Conservation (phyloP, 192 early-diverging fungal genomes). For the Linderina pennispora region DNA sequence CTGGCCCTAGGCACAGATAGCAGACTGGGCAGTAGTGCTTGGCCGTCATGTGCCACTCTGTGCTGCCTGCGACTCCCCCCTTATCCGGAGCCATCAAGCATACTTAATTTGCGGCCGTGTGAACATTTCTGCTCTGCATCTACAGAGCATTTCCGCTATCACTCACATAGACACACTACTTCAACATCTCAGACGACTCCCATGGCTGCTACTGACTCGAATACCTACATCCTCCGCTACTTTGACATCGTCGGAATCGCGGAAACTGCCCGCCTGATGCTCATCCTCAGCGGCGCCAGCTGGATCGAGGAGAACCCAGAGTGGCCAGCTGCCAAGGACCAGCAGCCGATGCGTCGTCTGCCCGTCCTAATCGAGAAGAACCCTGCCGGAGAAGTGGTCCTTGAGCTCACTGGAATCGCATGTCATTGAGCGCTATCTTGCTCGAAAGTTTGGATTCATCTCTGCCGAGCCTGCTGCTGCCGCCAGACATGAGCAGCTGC, state of each 20-base stretch:
- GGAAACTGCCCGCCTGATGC: constrained; percentile 33
- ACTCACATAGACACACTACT: too few species aligned
- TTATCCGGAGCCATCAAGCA: too few species aligned
- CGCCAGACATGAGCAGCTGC: constrained; percentile 26
- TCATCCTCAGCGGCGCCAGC: constrained; percentile 29
- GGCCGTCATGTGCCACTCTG: too few species aligned
- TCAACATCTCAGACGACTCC: constrained; percentile 34
- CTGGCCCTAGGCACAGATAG: too few species aligned
- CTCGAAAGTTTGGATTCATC: constrained; percentile 36
- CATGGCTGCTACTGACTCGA: too few species aligned
- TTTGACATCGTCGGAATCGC: constrained; percentile 19
- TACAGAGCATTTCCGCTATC: too few species aligned
- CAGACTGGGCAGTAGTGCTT: too few species aligned
- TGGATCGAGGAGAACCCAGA: constrained; percentile 44
- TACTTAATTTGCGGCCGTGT: too few species aligned
- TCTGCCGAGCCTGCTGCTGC: constrained; percentile 27
- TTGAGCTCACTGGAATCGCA: constrained; percentile 37
- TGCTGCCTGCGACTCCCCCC: too few species aligned
- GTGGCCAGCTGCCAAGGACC: constrained; percentile 47
- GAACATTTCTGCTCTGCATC: too few species aligned
- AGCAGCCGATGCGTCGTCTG: constrained; percentile 48
- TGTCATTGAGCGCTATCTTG: constrained; percentile 50
- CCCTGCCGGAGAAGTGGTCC: constrained; percentile 22
- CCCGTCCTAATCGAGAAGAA: constrained; percentile 48
- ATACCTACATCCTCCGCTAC: constrained; percentile 34